phyloP scores from a whole-genome alignment of 768 basidiomycete genomes.

The Lactarius quietus region DNA sequence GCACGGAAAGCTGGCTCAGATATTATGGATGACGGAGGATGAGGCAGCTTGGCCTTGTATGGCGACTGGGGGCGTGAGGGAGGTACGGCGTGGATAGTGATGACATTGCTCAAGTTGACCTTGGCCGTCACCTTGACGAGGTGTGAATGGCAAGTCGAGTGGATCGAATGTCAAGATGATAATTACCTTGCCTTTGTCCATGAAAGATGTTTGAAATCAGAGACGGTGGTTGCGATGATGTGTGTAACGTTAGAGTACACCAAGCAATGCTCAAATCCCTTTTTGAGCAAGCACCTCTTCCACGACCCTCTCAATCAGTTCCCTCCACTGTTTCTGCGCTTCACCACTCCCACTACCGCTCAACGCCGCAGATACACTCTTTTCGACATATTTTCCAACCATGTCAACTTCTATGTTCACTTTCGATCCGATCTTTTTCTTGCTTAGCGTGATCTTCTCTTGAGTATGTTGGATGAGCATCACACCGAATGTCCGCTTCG shows the following conservation, averaged over 20 bases:
- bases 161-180: not conserved
- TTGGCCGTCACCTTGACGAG: constrained; percentile 51
- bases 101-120: constrained; percentile 39
- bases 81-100: constrained; percentile 28
- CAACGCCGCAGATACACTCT: constrained; percentile 70
- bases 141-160: not conserved
- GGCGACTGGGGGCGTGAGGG: constrained; percentile 50
- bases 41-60: constrained; percentile 35
- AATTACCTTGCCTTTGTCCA: constrained; percentile 27
- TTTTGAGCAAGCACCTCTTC: constrained; percentile 50
- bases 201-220: not conserved
- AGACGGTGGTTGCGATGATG: not conserved
- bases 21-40: constrained; percentile 30
- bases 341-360: constrained; percentile 50
- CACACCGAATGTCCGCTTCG: constrained; percentile 64
- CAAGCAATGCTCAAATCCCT: constrained; percentile 32
- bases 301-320: constrained; percentile 55
- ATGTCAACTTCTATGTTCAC: constrained; percentile 97
- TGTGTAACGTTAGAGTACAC: not conserved
- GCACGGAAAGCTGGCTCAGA: constrained; percentile 36
- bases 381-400: constrained; percentile 88
- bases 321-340: constrained; percentile 33
- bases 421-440: constrained; percentile 69
- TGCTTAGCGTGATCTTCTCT: constrained; percentile 74
- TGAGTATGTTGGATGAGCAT: constrained; percentile 98